These are phyloP conservation scores for Phialophora chinensis DNA, from an alignment of 2,329 filamentous ascomycete genomes.

Conservation along the genomic window DNA sequence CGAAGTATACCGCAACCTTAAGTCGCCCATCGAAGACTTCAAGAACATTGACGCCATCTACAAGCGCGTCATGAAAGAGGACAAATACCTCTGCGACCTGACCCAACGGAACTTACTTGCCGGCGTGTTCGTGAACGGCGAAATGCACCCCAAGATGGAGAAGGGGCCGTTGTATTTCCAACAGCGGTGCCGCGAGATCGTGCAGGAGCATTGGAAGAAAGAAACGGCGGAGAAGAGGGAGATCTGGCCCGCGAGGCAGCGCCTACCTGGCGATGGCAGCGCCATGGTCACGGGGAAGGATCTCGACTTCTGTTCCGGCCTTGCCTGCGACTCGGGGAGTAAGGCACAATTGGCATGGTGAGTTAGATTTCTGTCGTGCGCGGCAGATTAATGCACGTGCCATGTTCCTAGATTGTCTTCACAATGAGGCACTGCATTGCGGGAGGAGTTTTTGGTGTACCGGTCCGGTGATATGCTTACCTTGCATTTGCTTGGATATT, in stretches of 20 bases:
- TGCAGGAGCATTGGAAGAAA: constrained; percentile 55
- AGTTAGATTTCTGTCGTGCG: neutral
- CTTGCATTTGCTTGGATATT: neutral
- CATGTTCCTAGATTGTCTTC: neutral
- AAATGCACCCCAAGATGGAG: constrained; percentile 67
- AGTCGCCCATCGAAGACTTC: constrained; percentile 65
- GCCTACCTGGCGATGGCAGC: neutral
- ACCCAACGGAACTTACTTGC: constrained; percentile 67
- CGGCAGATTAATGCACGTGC: neutral
- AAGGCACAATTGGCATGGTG: constrained; percentile 1
- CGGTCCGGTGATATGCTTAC: neutral
- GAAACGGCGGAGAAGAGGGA: constrained; percentile 55
- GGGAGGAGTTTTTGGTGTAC: neutral
- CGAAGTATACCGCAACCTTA: constrained; percentile 68
- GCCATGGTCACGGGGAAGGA: constrained; percentile 3
- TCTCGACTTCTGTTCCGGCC: constrained; percentile 2
- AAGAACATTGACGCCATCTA: constrained; percentile 64
- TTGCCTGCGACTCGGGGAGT: neutral
- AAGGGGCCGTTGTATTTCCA: constrained; percentile 66
- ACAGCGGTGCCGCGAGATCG: constrained; percentile 55
- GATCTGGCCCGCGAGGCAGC: constrained; percentile 57
- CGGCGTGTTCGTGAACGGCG: constrained; percentile 67
- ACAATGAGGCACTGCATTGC: neutral
- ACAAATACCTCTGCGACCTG: constrained; percentile 66
- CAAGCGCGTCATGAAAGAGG: constrained; percentile 69